Percentiles rank a stretch among this genome's conserved stretches.
phyloP scores from a whole-genome alignment of 352 stramenopile species.

The Phytophthora pluvialis region DNA sequence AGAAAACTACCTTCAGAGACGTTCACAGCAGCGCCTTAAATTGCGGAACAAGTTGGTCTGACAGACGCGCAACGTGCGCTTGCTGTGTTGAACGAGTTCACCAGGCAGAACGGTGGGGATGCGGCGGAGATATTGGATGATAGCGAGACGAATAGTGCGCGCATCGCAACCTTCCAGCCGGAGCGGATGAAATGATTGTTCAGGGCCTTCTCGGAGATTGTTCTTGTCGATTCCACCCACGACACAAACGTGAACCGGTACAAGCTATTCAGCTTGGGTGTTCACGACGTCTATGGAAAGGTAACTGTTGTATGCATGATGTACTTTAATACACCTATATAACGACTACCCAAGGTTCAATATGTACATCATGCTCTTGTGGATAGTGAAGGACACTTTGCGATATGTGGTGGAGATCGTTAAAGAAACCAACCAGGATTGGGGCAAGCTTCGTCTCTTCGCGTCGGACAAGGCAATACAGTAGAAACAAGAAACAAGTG shows the following conservation, averaged over 20 bases:
- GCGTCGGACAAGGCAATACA: slow-evolving; percentile 14
- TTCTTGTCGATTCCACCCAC: slow-evolving; percentile 18
- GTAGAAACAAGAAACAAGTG: slow-evolving; percentile 21
- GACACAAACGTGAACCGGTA: slow-evolving; percentile 20
- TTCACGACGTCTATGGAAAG: too few species aligned
- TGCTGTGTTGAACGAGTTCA: slow-evolving; percentile 12
- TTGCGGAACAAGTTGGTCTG: neutral
- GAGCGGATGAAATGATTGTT: slow-evolving; percentile 12
- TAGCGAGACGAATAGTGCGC: neutral
- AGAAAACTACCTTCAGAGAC: slow-evolving; percentile 5
- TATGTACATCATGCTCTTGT: slow-evolving; percentile 27
- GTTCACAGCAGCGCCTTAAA: slow-evolving; percentile 25
- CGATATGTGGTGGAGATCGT: slow-evolving; percentile 8
- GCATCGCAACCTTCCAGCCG: slow-evolving; percentile 7
- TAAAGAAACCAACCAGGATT: slow-evolving; percentile 11
- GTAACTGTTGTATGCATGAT: slow-evolving; percentile 5
- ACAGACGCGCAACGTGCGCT: too few species aligned
- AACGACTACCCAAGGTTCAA: slow-evolving; percentile 2
- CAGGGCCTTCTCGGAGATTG: slow-evolving; percentile 7
- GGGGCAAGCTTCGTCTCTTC: neutral
- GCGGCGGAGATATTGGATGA: too few species aligned
- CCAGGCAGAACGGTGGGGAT: neutral
- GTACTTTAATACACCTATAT: neutral
- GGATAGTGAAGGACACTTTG: slow-evolving; percentile 15
- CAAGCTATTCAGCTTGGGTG: slow-evolving; percentile 28